phyloP scores from a whole-genome alignment of 306 rosid genomes.

The Elaeagnus macrophylla region DNA sequence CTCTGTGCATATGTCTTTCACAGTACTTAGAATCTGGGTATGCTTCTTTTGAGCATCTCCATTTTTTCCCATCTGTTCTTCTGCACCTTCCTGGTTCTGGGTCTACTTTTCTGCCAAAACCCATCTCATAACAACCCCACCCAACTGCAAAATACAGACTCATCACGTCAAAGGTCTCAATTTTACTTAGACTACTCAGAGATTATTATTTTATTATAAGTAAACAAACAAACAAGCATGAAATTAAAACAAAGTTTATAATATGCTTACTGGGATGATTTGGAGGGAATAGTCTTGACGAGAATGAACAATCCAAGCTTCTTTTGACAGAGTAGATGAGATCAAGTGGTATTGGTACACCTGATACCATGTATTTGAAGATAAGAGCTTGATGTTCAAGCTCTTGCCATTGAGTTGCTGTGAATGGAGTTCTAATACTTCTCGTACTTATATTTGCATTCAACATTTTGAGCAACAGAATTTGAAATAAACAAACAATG shows the following conservation, averaged over 20 bases:
- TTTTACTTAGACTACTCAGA: constrained; percentile 3
- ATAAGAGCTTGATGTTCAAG: constrained; percentile 95
- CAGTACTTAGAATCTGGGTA: constrained; percentile 98
- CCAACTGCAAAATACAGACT: constrained; percentile 52
- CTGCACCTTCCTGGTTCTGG: constrained; percentile 99
- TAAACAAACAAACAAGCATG: not conserved
- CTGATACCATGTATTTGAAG: constrained; percentile 90
- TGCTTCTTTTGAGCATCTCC: constrained; percentile 99
- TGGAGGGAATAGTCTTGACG: constrained; percentile 78
- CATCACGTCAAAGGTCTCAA: constrained; percentile 18
- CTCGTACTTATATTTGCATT: constrained; percentile 26
- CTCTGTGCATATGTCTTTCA: constrained; percentile 98
- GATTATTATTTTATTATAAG: not conserved
- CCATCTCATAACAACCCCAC: constrained; percentile 94
- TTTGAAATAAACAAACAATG: not conserved
- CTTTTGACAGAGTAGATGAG: constrained; percentile 73
- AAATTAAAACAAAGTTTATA: not conserved
- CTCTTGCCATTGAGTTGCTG: constrained; percentile 93
- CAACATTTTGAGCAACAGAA: constrained; percentile 29
- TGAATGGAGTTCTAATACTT: constrained; percentile 58
- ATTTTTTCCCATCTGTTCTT: constrained; percentile 99
- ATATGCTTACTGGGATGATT: constrained; percentile 47
- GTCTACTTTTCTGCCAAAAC: constrained; percentile 87
- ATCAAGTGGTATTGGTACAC: constrained; percentile 78
- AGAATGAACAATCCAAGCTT: constrained; percentile 63